Evolutionary conservation across 352 stramenopile species (phyloP).

Genomic region (Phytophthora tentaculata): DNA sequence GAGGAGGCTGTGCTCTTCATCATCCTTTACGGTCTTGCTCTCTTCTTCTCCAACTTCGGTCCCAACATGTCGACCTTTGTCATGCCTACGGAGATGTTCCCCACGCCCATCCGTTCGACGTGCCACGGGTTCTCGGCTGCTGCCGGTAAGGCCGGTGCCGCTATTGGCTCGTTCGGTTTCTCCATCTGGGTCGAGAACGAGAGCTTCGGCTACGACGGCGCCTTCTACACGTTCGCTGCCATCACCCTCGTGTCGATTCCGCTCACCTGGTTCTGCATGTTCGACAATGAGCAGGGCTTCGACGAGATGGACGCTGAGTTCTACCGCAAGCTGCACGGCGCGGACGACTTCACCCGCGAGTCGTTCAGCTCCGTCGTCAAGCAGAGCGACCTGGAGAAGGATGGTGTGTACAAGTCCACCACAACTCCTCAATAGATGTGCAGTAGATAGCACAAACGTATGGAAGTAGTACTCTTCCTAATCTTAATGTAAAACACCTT

Average conservation of each 20-base stretch:
- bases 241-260: conserved; percentile 57
- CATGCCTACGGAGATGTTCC: conserved; percentile 84
- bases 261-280: conserved; percentile 60
- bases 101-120: conserved; percentile 81
- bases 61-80: conserved; percentile 89
- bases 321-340: conserved; percentile 46
- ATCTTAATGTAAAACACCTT: conserved; percentile 25
- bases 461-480: conserved; percentile 12
- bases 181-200: conserved; percentile 30
- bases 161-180: conserved; percentile 32
- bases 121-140: conserved; percentile 78
- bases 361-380: conserved; percentile 35
- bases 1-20: conserved; percentile 63
- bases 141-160: conserved; percentile 18
- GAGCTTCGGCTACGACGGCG: conserved; percentile 28
- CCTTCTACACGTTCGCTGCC: conserved; percentile 45
- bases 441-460: background rate
- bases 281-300: conserved; percentile 42
- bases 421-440: conserved; percentile 31
- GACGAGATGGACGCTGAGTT: conserved; percentile 48
- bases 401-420: conserved; percentile 31
- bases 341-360: conserved; percentile 44
- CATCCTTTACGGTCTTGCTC: conserved; percentile 68
- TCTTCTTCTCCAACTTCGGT: conserved; percentile 89
- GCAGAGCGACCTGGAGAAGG: conserved; percentile 38